These are phyloP conservation scores for Phoma herbarum DNA, from an alignment of 2,329 filamentous ascomycete genomes.

Conservation along the genomic window DNA sequence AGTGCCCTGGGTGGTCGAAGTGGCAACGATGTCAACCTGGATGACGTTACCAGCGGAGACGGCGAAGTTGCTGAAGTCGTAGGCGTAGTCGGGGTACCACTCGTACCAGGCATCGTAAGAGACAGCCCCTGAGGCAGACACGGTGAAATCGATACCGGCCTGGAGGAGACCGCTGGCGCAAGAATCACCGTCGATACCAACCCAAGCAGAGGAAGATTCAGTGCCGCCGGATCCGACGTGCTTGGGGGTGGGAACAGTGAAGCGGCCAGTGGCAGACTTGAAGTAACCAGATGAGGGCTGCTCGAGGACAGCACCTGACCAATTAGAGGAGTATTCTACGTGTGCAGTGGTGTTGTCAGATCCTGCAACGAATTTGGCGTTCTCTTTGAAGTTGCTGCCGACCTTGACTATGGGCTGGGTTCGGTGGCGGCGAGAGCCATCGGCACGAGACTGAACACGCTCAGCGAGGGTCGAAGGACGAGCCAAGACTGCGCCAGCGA, in stretches of 20 bases:
- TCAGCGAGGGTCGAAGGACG: constrained; percentile 28
- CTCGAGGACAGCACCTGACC: constrained; percentile 65
- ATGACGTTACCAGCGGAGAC: constrained; percentile 59
- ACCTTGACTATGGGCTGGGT: constrained; percentile 28
- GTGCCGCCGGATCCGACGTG: constrained; percentile 49
- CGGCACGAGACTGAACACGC: constrained; percentile 28
- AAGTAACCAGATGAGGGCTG: constrained; percentile 55
- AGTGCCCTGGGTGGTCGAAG: constrained; percentile 55
- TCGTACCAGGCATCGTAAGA: constrained; percentile 68
- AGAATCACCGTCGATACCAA: constrained; percentile 69
- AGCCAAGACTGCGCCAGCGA: constrained; percentile 24
- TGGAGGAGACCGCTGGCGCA: constrained; percentile 64
- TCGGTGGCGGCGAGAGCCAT: constrained; percentile 25
- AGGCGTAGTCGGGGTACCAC: constrained; percentile 67
- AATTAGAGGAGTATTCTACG: constrained; percentile 64
- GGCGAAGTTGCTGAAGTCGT: constrained; percentile 60
- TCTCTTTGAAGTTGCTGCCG: constrained; percentile 23
- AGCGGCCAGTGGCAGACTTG: constrained; percentile 62
- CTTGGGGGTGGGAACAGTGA: constrained; percentile 62
- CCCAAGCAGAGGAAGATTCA: constrained; percentile 65
- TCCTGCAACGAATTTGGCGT: constrained; percentile 23
- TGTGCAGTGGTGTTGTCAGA: constrained; percentile 51
- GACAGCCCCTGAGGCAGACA: constrained; percentile 42
- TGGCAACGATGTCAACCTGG: constrained; percentile 52
- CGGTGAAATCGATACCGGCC: constrained; percentile 65